Conservation (phyloP, 2,329 filamentous ascomycete genomes). For the Colletotrichum truncatum region DNA sequence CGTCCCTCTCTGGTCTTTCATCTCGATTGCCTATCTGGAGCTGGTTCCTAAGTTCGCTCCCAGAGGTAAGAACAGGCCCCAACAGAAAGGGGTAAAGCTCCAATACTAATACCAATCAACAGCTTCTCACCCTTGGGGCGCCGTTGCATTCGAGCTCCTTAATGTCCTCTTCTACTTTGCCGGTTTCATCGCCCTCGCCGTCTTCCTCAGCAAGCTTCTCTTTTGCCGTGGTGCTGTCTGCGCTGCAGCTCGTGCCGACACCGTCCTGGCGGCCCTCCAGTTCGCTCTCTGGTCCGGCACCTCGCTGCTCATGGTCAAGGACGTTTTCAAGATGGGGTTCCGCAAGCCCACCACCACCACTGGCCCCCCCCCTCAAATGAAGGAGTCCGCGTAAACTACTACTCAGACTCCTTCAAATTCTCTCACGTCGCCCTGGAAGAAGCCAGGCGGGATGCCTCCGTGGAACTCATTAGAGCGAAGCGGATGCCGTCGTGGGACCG, state of each 20-base stretch:
- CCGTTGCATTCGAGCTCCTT: constrained; percentile 57
- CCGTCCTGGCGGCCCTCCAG: constrained; percentile 62
- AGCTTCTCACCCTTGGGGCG: constrained; percentile 58
- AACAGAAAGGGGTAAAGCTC: no score
- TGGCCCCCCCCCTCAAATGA: constrained; percentile 32
- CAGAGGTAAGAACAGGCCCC: constrained; percentile 41
- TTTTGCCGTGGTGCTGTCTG: constrained; percentile 69
- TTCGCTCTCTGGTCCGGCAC: constrained; percentile 64
- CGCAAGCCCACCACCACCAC: constrained; percentile 40
- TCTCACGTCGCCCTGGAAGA: constrained; percentile 17
- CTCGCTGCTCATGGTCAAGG: constrained; percentile 54
- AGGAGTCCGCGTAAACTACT: constrained; percentile 31
- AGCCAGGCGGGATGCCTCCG: constrained; percentile 24
- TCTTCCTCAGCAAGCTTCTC: constrained; percentile 63
- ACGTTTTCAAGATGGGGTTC: constrained; percentile 55
- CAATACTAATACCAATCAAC: not conserved
- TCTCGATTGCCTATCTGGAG: constrained; percentile 65
- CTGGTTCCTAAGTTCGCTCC: constrained; percentile 55
- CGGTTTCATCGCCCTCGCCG: constrained; percentile 66
- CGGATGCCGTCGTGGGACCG: constrained; percentile 27
- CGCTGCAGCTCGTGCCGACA: constrained; percentile 61
- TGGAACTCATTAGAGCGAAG: constrained; percentile 20
- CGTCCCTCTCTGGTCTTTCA: constrained; percentile 60
- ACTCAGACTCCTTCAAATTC: constrained; percentile 18
- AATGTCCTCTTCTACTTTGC: constrained; percentile 68